Percentiles rank a stretch among this genome's conserved stretches.
Evolutionary conservation across 345 rosid species (phyloP).

Genomic region (Diplotaxis tenuifolia): DNA sequence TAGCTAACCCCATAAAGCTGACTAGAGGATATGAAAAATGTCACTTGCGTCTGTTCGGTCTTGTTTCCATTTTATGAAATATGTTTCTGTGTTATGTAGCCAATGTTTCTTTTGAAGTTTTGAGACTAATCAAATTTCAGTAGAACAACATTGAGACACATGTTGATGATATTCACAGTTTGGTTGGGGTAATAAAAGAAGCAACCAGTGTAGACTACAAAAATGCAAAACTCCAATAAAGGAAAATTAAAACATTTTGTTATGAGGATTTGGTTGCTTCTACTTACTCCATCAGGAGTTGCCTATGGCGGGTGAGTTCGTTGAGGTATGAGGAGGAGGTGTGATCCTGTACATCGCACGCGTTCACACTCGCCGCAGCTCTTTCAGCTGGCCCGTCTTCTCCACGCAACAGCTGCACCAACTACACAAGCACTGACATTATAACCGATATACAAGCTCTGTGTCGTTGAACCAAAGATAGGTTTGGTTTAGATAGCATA

Average conservation of each 20-base stretch:
- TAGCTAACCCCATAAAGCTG: conserved; percentile 39
- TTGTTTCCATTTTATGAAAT: conserved; percentile 24
- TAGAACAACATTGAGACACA: conserved; percentile 1
- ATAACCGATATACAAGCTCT: no score
- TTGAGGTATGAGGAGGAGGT: conserved; percentile 58
- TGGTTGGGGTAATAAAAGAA: background rate
- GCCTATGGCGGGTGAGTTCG: conserved; percentile 69
- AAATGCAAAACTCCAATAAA: no score
- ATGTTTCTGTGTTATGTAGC: background rate
- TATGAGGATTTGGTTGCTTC: background rate
- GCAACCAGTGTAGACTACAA: conserved; percentile 10
- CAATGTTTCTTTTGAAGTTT: background rate
- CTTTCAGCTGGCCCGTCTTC: no score
- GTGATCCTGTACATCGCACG: conserved; percentile 65
- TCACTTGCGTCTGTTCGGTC: conserved; percentile 18
- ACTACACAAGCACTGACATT: no score
- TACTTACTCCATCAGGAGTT: conserved; percentile 67
- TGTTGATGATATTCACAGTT: conserved; percentile 26
- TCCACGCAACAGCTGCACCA: no score
- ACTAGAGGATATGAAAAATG: conserved; percentile 32
- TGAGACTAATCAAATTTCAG: conserved; percentile 7
- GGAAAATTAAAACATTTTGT: no score
- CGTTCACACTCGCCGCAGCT: no score
- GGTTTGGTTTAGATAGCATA: no score
- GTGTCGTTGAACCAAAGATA: no score